A percentile compares a stretch with the other conserved stretches of the same genome.
Evolutionary conservation across 352 stramenopile genomes (phyloP).

Genomic region (Thraustochytrium striatum): DNA sequence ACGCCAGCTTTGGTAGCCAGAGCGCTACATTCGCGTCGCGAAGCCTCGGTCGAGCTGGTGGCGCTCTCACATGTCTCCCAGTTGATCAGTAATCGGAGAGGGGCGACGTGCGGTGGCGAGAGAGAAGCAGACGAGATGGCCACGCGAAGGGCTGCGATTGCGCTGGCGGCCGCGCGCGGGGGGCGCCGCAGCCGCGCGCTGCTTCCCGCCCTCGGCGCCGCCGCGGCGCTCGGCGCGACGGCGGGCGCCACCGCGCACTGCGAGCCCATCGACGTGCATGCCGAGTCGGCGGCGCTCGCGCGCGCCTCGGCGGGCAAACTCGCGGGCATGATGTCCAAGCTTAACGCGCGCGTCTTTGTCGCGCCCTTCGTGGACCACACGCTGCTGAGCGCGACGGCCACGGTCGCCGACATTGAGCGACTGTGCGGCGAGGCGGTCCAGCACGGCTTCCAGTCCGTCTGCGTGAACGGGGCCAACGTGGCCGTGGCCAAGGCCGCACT

Average conservation of each 20-base stretch:
- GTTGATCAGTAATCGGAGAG: no score
- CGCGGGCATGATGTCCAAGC: not conserved
- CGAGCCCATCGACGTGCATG: constrained; percentile 10
- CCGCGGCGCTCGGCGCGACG: not conserved
- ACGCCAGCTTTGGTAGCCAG: no score
- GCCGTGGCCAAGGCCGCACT: not conserved
- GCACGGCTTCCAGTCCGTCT: constrained; percentile 70
- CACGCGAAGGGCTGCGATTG: no score
- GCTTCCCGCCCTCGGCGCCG: not conserved
- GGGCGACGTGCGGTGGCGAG: no score
- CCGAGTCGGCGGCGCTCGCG: not conserved
- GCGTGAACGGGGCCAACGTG: constrained; percentile 71
- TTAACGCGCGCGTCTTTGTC: not conserved
- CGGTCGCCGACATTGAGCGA: constrained; percentile 62
- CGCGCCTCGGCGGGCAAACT: not conserved
- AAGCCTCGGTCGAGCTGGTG: no score
- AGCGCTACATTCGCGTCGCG: no score
- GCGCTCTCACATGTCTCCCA: no score
- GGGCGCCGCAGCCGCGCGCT: no score
- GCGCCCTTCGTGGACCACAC: constrained; percentile 68
- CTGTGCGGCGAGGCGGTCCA: constrained; percentile 68
- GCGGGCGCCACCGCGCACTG: not conserved
- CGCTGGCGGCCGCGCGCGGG: no score
- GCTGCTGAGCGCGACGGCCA: constrained; percentile 67
- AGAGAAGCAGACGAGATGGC: no score